Evolutionary conservation across 2,329 filamentous ascomycete genomes (phyloP).

Genomic region (Colletotrichum costaricense): DNA sequence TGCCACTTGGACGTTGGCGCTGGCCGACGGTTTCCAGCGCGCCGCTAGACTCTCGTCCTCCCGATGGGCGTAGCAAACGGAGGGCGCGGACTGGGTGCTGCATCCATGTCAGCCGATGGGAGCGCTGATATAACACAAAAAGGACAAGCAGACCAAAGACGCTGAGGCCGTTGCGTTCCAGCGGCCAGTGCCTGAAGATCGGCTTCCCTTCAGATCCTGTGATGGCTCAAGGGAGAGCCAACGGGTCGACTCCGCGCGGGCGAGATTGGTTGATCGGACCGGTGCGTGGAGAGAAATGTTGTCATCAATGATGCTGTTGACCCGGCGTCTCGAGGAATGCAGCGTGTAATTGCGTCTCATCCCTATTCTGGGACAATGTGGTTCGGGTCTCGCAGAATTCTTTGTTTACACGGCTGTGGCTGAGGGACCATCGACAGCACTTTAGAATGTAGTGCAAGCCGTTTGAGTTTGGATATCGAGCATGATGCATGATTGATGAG

Average conservation of each 20-base stretch:
- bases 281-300: background rate
- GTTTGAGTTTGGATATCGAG: background rate
- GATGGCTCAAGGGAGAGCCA: constrained; percentile 1
- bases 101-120: background rate
- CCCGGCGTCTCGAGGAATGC: constrained; percentile 6
- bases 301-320: background rate
- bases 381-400: background rate
- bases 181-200: background rate
- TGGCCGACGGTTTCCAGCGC: constrained; percentile 1
- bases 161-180: background rate
- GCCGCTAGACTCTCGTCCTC: constrained; percentile 1
- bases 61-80: background rate
- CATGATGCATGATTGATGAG: constrained; percentile 1
- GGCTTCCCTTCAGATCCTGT: background rate
- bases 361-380: background rate
- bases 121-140: background rate
- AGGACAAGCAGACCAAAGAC: background rate
- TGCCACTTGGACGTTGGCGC: background rate
- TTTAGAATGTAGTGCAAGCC: background rate
- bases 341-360: constrained; percentile 11
- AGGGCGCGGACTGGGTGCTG: background rate
- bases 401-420: background rate
- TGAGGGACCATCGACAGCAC: background rate
- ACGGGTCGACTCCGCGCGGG: background rate
- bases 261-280: background rate